phyloP scores from a whole-genome alignment of 306 rosid species.

The Gleditsia sinensis region DNA sequence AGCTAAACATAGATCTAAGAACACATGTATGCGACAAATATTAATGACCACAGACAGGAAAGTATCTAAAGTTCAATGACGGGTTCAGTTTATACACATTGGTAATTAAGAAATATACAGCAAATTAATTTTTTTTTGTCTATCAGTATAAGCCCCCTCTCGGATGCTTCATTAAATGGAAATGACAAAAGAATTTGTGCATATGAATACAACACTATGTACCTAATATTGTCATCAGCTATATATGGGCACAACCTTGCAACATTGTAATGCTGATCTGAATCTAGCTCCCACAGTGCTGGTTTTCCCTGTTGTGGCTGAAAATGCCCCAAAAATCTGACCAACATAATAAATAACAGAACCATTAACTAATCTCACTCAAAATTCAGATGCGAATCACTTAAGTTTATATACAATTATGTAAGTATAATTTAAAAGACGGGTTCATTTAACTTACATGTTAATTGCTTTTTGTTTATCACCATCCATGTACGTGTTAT shows the following conservation, averaged over 20 bases:
- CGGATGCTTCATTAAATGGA: background rate
- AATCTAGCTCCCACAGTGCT: conserved; percentile 89
- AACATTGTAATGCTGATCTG: conserved; percentile 69
- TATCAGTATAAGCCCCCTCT: background rate
- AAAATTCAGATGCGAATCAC: conserved; percentile 15
- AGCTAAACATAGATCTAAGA: background rate
- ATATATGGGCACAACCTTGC: conserved; percentile 47
- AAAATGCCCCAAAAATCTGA: conserved; percentile 92
- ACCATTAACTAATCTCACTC: conserved; percentile 14
- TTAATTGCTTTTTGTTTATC: conserved; percentile 86
- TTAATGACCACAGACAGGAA: background rate
- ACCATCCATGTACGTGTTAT: conserved; percentile 77
- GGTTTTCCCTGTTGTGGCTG: conserved; percentile 86
- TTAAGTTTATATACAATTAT: conserved; percentile 2
- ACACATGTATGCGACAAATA: background rate
- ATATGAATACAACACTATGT: conserved; percentile 21
- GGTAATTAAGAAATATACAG: background rate
- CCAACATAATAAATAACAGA: conserved; percentile 28
- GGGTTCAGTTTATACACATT: background rate
- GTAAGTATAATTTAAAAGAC: background rate
- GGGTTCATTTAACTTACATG: conserved; percentile 57
- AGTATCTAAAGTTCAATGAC: background rate
- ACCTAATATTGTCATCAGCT: conserved; percentile 60
- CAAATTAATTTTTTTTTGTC: background rate
- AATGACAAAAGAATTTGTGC: background rate